Base-by-base conservation (phyloP, 2,329 filamentous ascomycete species). In the Lasiodiplodia sp. region DNA sequence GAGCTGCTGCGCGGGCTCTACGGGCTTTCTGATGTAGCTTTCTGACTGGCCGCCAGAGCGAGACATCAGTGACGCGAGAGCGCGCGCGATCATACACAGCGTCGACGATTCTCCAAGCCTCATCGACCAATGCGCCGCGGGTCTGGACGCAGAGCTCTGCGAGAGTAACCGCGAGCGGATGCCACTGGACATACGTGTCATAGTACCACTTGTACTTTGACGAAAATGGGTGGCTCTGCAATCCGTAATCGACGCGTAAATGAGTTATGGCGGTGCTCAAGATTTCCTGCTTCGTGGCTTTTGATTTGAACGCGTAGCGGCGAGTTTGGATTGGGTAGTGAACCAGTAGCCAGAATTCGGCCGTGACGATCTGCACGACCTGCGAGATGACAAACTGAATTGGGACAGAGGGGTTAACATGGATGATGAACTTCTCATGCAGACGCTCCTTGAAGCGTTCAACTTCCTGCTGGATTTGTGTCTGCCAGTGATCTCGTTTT, bases 151-250 rank as follows among this genome's bases (percentile, higher is more conserved):
- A 73, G 11, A 79, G 71, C 51, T 78, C 73, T 6, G 72, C 73
- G 40, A 87, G 75, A 56, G 87, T 78, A 71, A 84, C 83, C 18
- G 86, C 82, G 52, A 85, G 80, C 4, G 84, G 80, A 67, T 86
- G 84, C 84, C 84, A 87, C n/a, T 82, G 80, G 72, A 86, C 87
- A 40, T 84, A 80, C 23, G 79, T 76, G 25, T 83, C 79, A 60
- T 62, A 81, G 75, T 18, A 83, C 73, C 14, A 84, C 76, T 67
- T 82, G 80, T n/a, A 83, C 71, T 11, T 80, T 78, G 18, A 80
- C 73, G 1, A 75, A 69, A 72, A 82, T 83, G 2, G 84, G 72
- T 47, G 78, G 71, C 21, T 80, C 77, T 37, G 44, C 16, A 68
- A 49, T 7, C 63, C 37, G 8, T 47, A 21, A 28, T 63, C 58